Evolutionary conservation across 2,329 filamentous ascomycete species (phyloP).

Genomic region (Meredithiella fracta): DNA sequence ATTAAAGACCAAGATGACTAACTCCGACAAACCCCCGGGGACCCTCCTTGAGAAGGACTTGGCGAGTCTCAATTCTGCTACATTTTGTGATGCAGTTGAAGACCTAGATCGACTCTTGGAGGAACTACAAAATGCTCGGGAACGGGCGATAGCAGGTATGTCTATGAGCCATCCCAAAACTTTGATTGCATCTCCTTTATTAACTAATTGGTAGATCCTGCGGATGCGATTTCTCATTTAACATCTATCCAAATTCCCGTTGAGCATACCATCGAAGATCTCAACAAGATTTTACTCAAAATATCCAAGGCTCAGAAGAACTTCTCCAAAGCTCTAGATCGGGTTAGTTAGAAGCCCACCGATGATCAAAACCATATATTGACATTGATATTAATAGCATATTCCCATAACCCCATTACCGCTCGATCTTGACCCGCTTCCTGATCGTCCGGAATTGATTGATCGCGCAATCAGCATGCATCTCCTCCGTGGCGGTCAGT

Average conservation of each 20-base stretch:
- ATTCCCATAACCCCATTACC: slow-evolving; percentile 53
- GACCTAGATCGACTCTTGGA: slow-evolving; percentile 77
- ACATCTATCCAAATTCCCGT: slow-evolving; percentile 75
- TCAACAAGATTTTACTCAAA: slow-evolving; percentile 68
- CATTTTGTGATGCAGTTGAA: slow-evolving; percentile 51
- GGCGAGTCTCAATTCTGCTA: slow-evolving; percentile 50
- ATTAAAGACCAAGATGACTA: slow-evolving; percentile 4
- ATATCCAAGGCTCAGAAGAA: slow-evolving; percentile 68
- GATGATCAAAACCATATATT: background rate
- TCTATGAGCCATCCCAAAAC: background rate
- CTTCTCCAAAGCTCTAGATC: slow-evolving; percentile 73
- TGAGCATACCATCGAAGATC: slow-evolving; percentile 61
- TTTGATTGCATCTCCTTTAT: background rate
- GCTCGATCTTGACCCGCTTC: slow-evolving; percentile 40
- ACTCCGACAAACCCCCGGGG: slow-evolving; percentile 28
- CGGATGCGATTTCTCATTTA: slow-evolving; percentile 50
- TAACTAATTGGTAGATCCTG: background rate
- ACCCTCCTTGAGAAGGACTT: slow-evolving; percentile 52
- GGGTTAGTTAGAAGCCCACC: slow-evolving; percentile 31
- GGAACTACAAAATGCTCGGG: slow-evolving; percentile 54
- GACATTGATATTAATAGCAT: slow-evolving; percentile 26
- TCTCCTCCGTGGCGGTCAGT: slow-evolving; percentile 83
- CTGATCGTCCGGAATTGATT: slow-evolving; percentile 51
- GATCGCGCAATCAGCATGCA: slow-evolving; percentile 96
- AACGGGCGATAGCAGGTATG: slow-evolving; percentile 54